phyloP scores from a whole-genome alignment of 2,329 filamentous ascomycete genomes.

The Graphiopsis chlorocephala region DNA sequence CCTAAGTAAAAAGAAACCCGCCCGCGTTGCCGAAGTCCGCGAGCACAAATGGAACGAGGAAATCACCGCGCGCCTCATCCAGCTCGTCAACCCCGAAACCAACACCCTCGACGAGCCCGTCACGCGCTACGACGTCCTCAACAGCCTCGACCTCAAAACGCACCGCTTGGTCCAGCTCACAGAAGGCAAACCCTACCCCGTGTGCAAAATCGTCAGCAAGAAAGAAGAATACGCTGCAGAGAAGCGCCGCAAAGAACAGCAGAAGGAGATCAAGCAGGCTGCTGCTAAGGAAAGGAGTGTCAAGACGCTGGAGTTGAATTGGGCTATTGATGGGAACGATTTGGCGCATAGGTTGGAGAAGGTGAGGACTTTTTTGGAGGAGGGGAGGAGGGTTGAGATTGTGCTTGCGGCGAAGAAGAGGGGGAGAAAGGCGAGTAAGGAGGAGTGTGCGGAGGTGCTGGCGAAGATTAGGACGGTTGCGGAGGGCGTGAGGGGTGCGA shows the following conservation, averaged over 20 bases:
- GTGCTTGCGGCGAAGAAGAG: constrained; percentile 65
- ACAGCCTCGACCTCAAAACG: constrained; percentile 47
- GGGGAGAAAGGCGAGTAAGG: constrained; percentile 57
- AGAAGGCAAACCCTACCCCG: constrained; percentile 47
- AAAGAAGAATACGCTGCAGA: constrained; percentile 48
- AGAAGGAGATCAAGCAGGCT: constrained; percentile 46
- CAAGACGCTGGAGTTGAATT: constrained; percentile 88
- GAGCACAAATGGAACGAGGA: constrained; percentile 47
- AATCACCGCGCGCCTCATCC: constrained; percentile 46
- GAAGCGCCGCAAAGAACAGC: constrained; percentile 40
- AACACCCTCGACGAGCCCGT: constrained; percentile 36
- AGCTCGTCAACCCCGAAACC: constrained; percentile 41
- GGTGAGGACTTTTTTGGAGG: constrained; percentile 65
- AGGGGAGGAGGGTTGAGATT: constrained; percentile 74
- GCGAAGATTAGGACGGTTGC: constrained; percentile 47
- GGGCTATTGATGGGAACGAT: constrained; percentile 78
- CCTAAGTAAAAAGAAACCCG: constrained; percentile 23
- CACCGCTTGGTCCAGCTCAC: constrained; percentile 53
- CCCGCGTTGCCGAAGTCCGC: constrained; percentile 35
- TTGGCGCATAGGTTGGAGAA: constrained; percentile 67
- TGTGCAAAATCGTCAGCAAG: constrained; percentile 70
- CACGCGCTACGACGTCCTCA: constrained; percentile 39
- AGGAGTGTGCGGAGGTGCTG: constrained; percentile 62
- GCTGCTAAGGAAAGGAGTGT: constrained; percentile 44
- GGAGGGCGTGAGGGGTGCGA: constrained; percentile 43